phyloP scores from a whole-genome alignment of 768 basidiomycete species.

The Trametes maxima region DNA sequence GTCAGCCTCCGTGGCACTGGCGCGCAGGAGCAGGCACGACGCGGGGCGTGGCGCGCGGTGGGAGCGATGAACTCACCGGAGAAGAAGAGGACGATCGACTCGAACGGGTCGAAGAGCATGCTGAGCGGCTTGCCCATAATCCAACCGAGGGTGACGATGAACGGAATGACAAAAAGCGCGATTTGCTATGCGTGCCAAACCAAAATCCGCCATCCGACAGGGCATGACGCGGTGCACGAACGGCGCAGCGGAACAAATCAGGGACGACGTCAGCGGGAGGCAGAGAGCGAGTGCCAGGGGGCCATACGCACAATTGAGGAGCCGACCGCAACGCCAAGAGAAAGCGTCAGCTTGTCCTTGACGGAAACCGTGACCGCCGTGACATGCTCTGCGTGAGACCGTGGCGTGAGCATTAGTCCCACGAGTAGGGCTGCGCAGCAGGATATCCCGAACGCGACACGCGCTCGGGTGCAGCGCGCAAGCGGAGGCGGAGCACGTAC shows the following conservation, averaged over 20 bases:
- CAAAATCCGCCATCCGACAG: neutral
- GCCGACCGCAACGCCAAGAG: constrained; percentile 88
- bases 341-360: constrained; percentile 86
- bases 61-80: constrained; percentile 36
- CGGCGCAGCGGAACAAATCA: neutral
- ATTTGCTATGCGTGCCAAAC: constrained; percentile 58
- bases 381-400: constrained; percentile 62
- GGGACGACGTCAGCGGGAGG: neutral
- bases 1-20: constrained; percentile 12
- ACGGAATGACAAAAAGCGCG: constrained; percentile 84
- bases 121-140: constrained; percentile 77
- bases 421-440: neutral
- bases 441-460: no score
- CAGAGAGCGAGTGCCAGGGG: neutral
- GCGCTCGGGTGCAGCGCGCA: neutral
- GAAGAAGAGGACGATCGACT: constrained; percentile 67
- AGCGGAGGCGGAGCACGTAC: constrained; percentile 34
- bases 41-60: neutral
- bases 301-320: constrained; percentile 66
- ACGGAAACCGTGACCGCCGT: constrained; percentile 92
- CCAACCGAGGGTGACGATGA: constrained; percentile 81
- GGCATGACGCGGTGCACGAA: neutral
- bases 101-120: constrained; percentile 87
- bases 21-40: neutral
- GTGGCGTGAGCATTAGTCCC: constrained; percentile 2